Evolutionary conservation across 2,329 filamentous ascomycete genomes (phyloP).

Genomic region (Blumeria hordei): DNA sequence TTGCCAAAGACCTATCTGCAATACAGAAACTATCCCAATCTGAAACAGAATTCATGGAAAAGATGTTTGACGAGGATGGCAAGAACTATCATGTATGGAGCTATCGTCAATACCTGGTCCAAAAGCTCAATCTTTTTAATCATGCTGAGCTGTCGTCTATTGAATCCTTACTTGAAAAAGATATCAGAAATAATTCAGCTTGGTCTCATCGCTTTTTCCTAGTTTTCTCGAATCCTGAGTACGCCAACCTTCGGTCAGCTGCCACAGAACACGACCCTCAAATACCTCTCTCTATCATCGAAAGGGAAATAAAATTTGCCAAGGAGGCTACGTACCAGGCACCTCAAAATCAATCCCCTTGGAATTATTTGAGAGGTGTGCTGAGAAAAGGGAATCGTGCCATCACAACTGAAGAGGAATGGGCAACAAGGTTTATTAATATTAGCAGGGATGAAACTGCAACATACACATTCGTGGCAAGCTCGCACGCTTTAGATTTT

Average conservation of each 20-base stretch:
- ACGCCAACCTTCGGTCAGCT: constrained; percentile 22
- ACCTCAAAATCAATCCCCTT: constrained; percentile 82
- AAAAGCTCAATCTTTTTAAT: constrained; percentile 41
- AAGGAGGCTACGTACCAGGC: constrained; percentile 50
- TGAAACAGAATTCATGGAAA: constrained; percentile 51
- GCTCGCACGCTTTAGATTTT: constrained; percentile 45
- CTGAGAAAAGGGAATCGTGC: constrained; percentile 37
- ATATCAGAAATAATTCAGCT: constrained; percentile 87
- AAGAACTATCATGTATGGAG: constrained; percentile 99
- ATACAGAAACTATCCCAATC: constrained; percentile 31
- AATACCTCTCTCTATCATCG: constrained; percentile 37
- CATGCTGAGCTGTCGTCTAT: constrained; percentile 40
- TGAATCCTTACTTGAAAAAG: constrained; percentile 47
- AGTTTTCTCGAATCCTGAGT: constrained; percentile 43
- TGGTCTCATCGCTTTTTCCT: constrained; percentile 96
- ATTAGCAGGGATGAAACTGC: constrained; percentile 17
- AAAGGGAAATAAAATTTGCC: constrained; percentile 53
- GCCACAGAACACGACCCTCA: constrained; percentile 28
- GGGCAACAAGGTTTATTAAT: constrained; percentile 26
- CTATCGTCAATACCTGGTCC: constrained; percentile 54
- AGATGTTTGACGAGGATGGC: constrained; percentile 63
- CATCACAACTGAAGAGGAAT: constrained; percentile 22
- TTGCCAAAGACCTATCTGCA: constrained; percentile 30
- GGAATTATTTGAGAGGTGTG: constrained; percentile 73
- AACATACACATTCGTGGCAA: constrained; percentile 23